A percentile compares a stretch with the other conserved stretches of the same genome.
phyloP scores from a whole-genome alignment of 2,329 filamentous ascomycete genomes.

The Nannizzia gypsea region DNA sequence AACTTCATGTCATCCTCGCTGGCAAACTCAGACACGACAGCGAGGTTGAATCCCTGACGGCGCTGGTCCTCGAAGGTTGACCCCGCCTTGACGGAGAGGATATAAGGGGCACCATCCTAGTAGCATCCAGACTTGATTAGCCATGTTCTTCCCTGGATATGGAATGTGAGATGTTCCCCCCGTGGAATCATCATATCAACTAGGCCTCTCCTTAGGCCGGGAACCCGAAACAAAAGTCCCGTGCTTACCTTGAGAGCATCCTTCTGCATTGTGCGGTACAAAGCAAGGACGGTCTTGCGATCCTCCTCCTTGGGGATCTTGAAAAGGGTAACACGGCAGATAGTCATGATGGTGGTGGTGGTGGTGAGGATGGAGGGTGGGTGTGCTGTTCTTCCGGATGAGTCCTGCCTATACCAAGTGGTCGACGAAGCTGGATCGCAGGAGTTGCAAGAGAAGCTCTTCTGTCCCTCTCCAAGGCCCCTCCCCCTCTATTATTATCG shows the following conservation, averaged over 20 bases:
- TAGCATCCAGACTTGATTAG: neutral
- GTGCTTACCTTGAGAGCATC: conserved; percentile 27
- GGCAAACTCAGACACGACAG: conserved; percentile 48
- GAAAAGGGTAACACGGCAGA: conserved; percentile 37
- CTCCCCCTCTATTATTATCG: too few relatives aligned
- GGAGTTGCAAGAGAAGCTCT: too few relatives aligned
- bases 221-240: too few relatives aligned
- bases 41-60: conserved; percentile 49
- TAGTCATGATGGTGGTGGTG: conserved; percentile 13
- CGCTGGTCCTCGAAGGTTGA: conserved; percentile 39
- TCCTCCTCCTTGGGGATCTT: conserved; percentile 33
- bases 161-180: too few relatives aligned
- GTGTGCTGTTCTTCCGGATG: too few relatives aligned
- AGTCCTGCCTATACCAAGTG: too few relatives aligned
- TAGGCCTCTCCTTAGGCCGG: too few relatives aligned
- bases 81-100: conserved; percentile 44
- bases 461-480: too few relatives aligned
- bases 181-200: too few relatives aligned
- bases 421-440: too few relatives aligned
- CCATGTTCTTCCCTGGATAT: neutral
- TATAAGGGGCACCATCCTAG: conserved; percentile 56
- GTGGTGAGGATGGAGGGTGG: too few relatives aligned
- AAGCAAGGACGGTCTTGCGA: conserved; percentile 26
- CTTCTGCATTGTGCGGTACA: conserved; percentile 25
- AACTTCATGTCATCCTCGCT: conserved; percentile 52